These are phyloP conservation scores for Triticum monococcum DNA, from an alignment of 176 grass and related monocot genomes.

Conservation along the genomic window DNA sequence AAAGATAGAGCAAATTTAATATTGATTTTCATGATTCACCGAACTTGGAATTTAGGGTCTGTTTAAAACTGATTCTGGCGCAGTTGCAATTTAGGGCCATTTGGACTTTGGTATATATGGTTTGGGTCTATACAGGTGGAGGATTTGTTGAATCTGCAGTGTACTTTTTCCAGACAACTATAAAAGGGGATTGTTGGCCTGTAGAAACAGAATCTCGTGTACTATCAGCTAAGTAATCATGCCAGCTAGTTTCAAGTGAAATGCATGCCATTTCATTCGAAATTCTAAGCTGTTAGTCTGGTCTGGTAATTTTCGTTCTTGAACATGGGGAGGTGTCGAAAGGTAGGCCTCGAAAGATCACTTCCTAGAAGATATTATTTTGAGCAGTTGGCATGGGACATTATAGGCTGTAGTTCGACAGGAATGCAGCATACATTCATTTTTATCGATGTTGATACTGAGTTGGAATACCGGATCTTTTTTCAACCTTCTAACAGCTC, in stretches of 20 bases:
- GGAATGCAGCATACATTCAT: not conserved
- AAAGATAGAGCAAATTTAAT: not conserved
- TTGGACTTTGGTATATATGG: slow-evolving; percentile 25
- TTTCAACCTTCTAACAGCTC: slow-evolving; percentile 11
- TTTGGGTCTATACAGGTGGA: not conserved
- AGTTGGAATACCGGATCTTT: not conserved
- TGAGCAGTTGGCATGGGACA: not conserved
- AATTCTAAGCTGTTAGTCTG: not conserved
- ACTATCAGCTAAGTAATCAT: not conserved
- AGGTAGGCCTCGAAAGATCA: not conserved
- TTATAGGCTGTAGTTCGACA: not conserved
- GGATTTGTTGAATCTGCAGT: slow-evolving; percentile 14
- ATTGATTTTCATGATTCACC: not conserved
- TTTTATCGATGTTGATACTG: not conserved
- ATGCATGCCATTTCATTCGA: not conserved
- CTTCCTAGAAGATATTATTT: not conserved
- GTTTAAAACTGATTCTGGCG: not conserved
- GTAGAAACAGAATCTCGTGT: not conserved
- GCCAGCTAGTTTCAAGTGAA: not conserved
- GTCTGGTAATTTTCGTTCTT: not conserved
- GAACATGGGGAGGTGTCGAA: not conserved
- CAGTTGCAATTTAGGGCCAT: not conserved
- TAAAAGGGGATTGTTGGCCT: not conserved
- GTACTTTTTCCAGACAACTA: not conserved
- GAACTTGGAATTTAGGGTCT: not conserved